Conservation (phyloP, 768 basidiomycete species). For the Trametes sanguinea region DNA sequence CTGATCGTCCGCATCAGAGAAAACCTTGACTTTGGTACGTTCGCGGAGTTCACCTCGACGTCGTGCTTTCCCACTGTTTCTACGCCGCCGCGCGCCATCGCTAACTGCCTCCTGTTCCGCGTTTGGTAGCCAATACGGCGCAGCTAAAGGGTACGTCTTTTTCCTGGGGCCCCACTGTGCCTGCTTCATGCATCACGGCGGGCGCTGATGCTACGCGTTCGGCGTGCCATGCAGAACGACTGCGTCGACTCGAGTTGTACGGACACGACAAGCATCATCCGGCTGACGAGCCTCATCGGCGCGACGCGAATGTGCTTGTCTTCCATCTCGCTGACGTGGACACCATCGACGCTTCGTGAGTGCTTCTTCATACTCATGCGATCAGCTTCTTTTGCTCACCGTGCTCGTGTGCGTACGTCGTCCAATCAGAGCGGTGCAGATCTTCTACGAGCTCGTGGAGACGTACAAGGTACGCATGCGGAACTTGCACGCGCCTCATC, state of each 20-base stretch:
- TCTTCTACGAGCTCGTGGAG: slow-evolving; percentile 75
- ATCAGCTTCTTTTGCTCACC: no score
- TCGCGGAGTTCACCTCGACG: not conserved
- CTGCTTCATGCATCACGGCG: slow-evolving; percentile 2
- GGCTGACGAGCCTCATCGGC: slow-evolving; percentile 79
- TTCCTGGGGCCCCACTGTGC: not conserved
- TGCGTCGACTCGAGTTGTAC: slow-evolving; percentile 86
- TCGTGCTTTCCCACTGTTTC: not conserved
- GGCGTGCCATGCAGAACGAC: slow-evolving; percentile 52
- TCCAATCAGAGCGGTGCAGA: slow-evolving; percentile 69
- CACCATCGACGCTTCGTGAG: slow-evolving; percentile 87
- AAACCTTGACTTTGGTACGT: slow-evolving; percentile 84
- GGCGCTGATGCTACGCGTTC: slow-evolving; percentile 13
- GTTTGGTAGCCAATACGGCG: slow-evolving; percentile 78
- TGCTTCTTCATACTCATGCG: slow-evolving; percentile 11
- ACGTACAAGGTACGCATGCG: slow-evolving; percentile 64
- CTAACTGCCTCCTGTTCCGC: not conserved
- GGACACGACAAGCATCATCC: slow-evolving; percentile 82
- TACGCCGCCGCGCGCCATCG: not conserved
- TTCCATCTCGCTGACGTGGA: slow-evolving; percentile 96
- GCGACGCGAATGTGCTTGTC: slow-evolving; percentile 74
- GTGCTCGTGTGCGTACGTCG: no score
- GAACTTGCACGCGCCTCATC: not conserved
- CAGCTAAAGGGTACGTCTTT: slow-evolving; percentile 75
- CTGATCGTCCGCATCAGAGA: slow-evolving; percentile 90